Base-by-base conservation (phyloP, 345 rosid genomes). In the Brassica incana region DNA sequence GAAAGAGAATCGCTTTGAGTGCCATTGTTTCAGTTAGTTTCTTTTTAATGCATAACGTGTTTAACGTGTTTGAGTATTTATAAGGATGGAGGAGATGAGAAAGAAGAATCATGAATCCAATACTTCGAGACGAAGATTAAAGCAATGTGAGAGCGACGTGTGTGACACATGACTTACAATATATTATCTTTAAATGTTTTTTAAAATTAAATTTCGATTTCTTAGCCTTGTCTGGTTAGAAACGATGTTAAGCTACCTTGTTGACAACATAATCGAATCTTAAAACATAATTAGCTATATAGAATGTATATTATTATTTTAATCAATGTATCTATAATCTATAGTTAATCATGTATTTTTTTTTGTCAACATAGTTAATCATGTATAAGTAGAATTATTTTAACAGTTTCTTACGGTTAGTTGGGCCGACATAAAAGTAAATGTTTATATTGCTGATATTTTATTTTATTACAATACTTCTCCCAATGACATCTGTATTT, bases 101-200 rank as follows among this genome's bases (percentile, higher is more conserved):
- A 32, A 3, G 15, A 40, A 3, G 15, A 40, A 3, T 16, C 5
- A 50, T 54, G 23, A 3, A 80, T 69, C 8, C 80, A 58, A 81
- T 76, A 66, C 83, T 81, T 81, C 68, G 83, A 60, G 48, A 33
- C 77, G 80, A 81, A 81, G 83, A 76, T 71, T 76, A 69, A 74
- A 79, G 71, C 20, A 79, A 35, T 48, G 79, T 74, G 83, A 36
- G 66, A 2, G 60, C 10, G 75, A 74, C 82, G 71, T 69, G 83
- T 8, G 65, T 33, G 71, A 61, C 7, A 60, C 10, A 67, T 60
- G 69, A 60, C 52, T 14, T 10, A 1, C 18, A 59, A 1, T 1
- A 72, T 48, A 48, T 3, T 65, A 12, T 48, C 50, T 64, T 71
- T 11, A 29, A 54, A 1, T 54, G 2, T 2, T 59, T 52, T 69